Evolutionary conservation across 345 rosid genomes (phyloP), one percentile per base, ranked within the genome.

Genomic region (Syzygium jambos): DNA sequence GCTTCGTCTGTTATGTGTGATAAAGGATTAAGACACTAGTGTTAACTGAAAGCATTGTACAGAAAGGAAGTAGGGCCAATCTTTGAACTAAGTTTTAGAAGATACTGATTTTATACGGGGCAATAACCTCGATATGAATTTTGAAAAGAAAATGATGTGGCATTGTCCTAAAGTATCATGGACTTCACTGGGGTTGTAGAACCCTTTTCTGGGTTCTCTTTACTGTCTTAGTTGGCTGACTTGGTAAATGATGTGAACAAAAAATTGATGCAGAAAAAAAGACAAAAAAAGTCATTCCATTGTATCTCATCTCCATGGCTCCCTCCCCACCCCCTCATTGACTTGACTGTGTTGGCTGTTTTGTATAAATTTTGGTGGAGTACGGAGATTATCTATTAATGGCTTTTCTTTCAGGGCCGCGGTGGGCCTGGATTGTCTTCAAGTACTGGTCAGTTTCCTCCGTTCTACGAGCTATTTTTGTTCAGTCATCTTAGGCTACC

Each of bases 361-460:
- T n/a, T 51, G 16, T 52, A 43, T 57, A 53, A 30, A 84, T 34
- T 53, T 87, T 61, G 9, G 29, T 30, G 54, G 65, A 53, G 51
- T 78, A 54, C 46, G 83, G 17, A 78, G 55, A 85, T 57, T 85
- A 51, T 63, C 85, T 85, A 30, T 85, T 27, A 34, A 23, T n/a
- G 27, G 52, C 65, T 88, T 88, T 65, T 88, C 52, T 90, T 93
- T 91, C 92, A 98, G 99, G 98, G 99, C 51, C 98, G 95, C 89
- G 98, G 97, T 89, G 98, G 98, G 89, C 95, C 98, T 91, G 97
- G 95, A 91, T 84, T 94, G 85, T 90, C 94, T 59, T 83, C 94
- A 91, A 90, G 90, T 93, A 46, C 87, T 85, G 95, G 96, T 96
- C 89, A 87, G 95, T 91, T 55, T 89, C 61, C 88, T 87, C n/a